Conservation (phyloP, 2,329 filamentous ascomycete species). For the Trichophyton mentagrophytes region DNA sequence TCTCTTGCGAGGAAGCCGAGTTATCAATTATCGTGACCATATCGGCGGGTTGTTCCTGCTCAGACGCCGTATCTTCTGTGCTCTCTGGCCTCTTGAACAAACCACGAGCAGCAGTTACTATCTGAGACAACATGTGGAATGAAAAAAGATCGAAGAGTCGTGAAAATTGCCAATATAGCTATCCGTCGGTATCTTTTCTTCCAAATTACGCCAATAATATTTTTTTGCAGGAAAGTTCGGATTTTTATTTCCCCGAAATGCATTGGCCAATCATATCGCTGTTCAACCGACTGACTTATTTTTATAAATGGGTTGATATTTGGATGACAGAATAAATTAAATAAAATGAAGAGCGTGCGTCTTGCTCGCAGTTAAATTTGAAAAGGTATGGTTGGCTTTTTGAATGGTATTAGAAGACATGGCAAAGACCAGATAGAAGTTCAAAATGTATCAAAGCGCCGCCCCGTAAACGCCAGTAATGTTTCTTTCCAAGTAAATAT, state of each 20-base stretch:
- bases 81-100: constrained; percentile 26
- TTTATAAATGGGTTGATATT: no score
- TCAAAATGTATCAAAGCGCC: background rate
- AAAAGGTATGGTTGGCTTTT: no score
- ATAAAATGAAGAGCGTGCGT: no score
- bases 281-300: no score
- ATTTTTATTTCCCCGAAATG: background rate
- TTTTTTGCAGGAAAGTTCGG: background rate
- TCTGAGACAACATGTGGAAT: constrained; percentile 28
- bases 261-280: background rate
- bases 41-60: constrained; percentile 7
- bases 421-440: constrained; percentile 1
- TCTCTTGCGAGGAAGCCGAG: constrained; percentile 16
- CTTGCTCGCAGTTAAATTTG: no score
- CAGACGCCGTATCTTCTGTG: constrained; percentile 9
- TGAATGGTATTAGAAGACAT: background rate
- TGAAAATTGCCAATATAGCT: background rate
- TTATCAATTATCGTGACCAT: constrained; percentile 27
- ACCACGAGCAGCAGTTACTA: constrained; percentile 32
- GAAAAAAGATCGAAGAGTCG: constrained; percentile 12
- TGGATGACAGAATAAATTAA: no score
- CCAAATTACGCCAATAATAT: background rate
- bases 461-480: background rate
- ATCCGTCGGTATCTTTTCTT: background rate
- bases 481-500: background rate